Percentiles rank a stretch among this genome's conserved stretches.
Evolutionary conservation across 495 filamentous ascomycete genomes (phyloP).

Genomic region (Hypomontagnella submonticulosa): DNA sequence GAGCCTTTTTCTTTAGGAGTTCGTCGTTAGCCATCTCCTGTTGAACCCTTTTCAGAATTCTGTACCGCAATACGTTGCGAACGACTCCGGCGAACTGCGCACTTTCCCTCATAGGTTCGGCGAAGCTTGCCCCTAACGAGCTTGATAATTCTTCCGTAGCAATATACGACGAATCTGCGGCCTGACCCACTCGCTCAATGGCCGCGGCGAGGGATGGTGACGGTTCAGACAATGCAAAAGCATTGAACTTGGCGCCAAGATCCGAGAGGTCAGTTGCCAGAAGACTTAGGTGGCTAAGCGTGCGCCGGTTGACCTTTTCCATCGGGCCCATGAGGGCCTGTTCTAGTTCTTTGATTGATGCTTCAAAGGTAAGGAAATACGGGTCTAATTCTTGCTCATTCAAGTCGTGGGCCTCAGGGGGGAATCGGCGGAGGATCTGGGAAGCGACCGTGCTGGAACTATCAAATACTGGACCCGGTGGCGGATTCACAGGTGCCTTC

Average conservation of each 20-base stretch:
- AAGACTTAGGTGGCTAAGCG: slow-evolving; percentile 81
- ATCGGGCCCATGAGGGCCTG: slow-evolving; percentile 87
- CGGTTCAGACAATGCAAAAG: slow-evolving; percentile 94
- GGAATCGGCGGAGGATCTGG: slow-evolving; percentile 81
- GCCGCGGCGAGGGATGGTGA: slow-evolving; percentile 88
- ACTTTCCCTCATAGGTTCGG: slow-evolving; percentile 95
- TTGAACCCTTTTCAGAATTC: slow-evolving; percentile 91
- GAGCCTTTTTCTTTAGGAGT: slow-evolving; percentile 78
- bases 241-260: slow-evolving; percentile 92
- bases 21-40: slow-evolving; percentile 97
- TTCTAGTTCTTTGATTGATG: slow-evolving; percentile 88
- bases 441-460: slow-evolving; percentile 64
- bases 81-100: slow-evolving; percentile 97
- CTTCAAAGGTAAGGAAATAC: slow-evolving; percentile 92
- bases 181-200: slow-evolving; percentile 93
- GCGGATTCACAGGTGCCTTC: slow-evolving; percentile 65
- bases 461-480: slow-evolving; percentile 51
- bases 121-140: slow-evolving; percentile 86
- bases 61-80: slow-evolving; percentile 83
- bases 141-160: slow-evolving; percentile 90
- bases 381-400: slow-evolving; percentile 92
- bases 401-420: slow-evolving; percentile 77
- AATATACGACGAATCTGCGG: slow-evolving; percentile 94
- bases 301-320: slow-evolving; percentile 93
- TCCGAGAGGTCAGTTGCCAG: slow-evolving; percentile 91